These are phyloP conservation scores for Fusarium cicatricum DNA, from an alignment of 2,329 filamentous ascomycete species.

Conservation along the genomic window DNA sequence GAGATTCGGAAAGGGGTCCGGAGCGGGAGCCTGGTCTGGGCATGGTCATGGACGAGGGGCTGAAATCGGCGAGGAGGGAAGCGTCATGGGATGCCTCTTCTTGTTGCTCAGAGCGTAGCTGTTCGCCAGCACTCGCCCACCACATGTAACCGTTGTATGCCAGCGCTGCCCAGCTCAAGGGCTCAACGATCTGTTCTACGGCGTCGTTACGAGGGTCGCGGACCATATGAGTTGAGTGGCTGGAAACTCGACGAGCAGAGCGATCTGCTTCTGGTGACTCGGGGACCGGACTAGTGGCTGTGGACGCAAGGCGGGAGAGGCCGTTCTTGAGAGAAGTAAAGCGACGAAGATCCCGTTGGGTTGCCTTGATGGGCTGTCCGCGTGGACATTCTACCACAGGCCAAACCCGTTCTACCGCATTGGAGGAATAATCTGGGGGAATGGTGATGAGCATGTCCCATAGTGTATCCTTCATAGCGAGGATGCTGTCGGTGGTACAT, in stretches of 20 bases:
- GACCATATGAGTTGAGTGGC: constrained; percentile 39
- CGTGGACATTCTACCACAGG: constrained; percentile 75
- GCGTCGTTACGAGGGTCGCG: constrained; percentile 56
- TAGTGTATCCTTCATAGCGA: constrained; percentile 83
- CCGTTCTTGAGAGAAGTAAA: constrained; percentile 75
- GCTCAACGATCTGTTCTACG: constrained; percentile 67
- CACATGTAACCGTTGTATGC: constrained; percentile 88
- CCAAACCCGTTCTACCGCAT: constrained; percentile 71
- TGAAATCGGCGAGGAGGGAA: constrained; percentile 63
- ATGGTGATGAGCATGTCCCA: constrained; percentile 92
- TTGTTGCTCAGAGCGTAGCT: constrained; percentile 66
- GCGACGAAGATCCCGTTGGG: constrained; percentile 86
- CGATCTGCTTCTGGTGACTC: constrained; percentile 43
- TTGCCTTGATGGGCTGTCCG: constrained; percentile 77
- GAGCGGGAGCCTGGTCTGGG: constrained; percentile 44
- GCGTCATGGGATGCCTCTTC: constrained; percentile 65
- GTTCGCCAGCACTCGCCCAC: constrained; percentile 87
- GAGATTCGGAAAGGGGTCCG: constrained; percentile 53
- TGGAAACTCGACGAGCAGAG: constrained; percentile 40
- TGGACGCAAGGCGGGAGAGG: constrained; percentile 57
- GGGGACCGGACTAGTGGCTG: constrained; percentile 37
- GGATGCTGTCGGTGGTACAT: constrained; percentile 93
- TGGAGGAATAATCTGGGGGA: constrained; percentile 67
- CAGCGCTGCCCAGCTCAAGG: constrained; percentile 73
- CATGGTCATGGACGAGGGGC: constrained; percentile 47